phyloP scores from a whole-genome alignment of 805 yeast genomes.

The Yamadazyma takamatsuzukensis region DNA sequence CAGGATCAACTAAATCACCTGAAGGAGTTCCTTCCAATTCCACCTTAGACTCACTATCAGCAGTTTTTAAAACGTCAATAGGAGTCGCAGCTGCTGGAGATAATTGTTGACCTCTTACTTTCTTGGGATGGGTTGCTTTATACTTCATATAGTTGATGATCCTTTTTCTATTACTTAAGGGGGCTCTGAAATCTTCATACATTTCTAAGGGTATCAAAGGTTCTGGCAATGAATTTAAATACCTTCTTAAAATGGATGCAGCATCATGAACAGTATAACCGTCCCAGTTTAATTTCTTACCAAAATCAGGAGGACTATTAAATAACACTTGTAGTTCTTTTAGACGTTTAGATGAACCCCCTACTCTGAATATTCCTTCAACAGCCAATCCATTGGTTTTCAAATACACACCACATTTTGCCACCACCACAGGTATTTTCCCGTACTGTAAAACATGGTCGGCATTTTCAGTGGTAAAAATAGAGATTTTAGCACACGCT shows the following conservation, averaged over 20 bases:
- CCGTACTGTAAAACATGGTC: slow-evolving; percentile 77
- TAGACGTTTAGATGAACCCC: slow-evolving; percentile 86
- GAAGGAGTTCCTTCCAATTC: neutral
- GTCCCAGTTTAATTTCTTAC: slow-evolving; percentile 85
- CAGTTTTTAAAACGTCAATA: neutral
- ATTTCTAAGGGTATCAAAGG: slow-evolving; percentile 79
- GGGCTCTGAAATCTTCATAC: slow-evolving; percentile 77
- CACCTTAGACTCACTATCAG: neutral
- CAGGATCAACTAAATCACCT: neutral
- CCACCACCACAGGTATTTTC: slow-evolving; percentile 88
- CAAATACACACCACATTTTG: slow-evolving; percentile 85
- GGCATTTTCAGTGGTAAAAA: slow-evolving; percentile 49
- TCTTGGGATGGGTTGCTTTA: slow-evolving; percentile 45
- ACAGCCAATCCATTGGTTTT: slow-evolving; percentile 74
- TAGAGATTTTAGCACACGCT: slow-evolving; percentile 75
- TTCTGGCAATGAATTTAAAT: slow-evolving; percentile 82
- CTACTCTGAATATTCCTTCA: slow-evolving; percentile 91
- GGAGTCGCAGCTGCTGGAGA: slow-evolving; percentile 1
- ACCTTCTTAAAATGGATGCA: slow-evolving; percentile 83
- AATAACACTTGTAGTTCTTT: slow-evolving; percentile 81
- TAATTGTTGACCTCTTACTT: slow-evolving; percentile 7
- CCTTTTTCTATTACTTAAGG: slow-evolving; percentile 60
- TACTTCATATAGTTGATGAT: slow-evolving; percentile 63
- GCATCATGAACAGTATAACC: slow-evolving; percentile 97
- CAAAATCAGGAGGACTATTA: slow-evolving; percentile 86